Conservation (phyloP, 257 asterid species). For the Solanum chiquidenum region DNA sequence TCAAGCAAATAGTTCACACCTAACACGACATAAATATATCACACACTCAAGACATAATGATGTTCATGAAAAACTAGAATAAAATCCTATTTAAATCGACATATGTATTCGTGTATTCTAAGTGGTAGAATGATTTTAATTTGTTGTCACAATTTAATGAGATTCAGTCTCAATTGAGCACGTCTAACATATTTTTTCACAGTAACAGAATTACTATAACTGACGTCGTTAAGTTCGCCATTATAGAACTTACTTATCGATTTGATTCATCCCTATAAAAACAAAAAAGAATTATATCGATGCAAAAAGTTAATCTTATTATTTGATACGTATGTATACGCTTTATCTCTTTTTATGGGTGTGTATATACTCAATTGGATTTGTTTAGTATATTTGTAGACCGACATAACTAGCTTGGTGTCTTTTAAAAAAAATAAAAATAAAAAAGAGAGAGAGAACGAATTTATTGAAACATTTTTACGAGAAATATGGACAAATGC, state of each 20-base stretch:
- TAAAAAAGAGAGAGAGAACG: no score
- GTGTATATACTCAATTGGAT: background rate
- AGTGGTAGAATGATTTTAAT: background rate
- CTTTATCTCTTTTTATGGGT: background rate
- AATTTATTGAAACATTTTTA: background rate
- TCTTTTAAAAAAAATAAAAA: background rate
- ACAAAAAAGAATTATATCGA: background rate
- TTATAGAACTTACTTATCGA: background rate
- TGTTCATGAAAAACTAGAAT: background rate
- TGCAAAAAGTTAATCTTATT: background rate
- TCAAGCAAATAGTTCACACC: background rate
- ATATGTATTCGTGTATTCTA: background rate
- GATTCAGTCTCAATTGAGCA: background rate
- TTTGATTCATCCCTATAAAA: background rate
- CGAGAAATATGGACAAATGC: background rate
- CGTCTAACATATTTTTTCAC: no score
- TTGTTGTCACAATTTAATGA: accelerated
- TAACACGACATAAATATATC: background rate
- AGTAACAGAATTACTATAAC: no score
- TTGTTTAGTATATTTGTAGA: background rate
- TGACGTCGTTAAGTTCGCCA: no score
- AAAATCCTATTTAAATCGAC: background rate
- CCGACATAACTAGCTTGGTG: background rate
- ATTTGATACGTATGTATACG: background rate
- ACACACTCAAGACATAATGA: background rate